Evolutionary conservation across 2,329 filamentous ascomycete genomes (phyloP).

Genomic region (Dryadomyces quercus-mongolicae): DNA sequence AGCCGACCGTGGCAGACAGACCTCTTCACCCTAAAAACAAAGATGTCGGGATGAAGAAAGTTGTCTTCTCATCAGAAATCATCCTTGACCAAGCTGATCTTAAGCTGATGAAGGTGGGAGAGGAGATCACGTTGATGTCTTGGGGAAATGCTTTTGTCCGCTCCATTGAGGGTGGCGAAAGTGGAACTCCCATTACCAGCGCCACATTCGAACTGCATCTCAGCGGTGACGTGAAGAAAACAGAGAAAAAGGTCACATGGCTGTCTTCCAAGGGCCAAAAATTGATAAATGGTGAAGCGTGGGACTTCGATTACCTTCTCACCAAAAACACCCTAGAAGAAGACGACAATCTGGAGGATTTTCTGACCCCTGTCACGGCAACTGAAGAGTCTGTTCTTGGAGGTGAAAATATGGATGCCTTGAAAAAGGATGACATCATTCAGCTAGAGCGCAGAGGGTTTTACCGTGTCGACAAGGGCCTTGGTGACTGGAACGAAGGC

Average conservation of each 20-base stretch:
- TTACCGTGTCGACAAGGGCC: constrained; percentile 67
- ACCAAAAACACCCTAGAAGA: constrained; percentile 91
- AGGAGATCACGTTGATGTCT: constrained; percentile 93
- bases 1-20: constrained; percentile 58
- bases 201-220: constrained; percentile 82
- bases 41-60: constrained; percentile 73
- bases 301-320: constrained; percentile 91
- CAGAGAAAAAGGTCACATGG: constrained; percentile 96
- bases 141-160: constrained; percentile 86
- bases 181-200: constrained; percentile 47
- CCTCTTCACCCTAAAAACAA: constrained; percentile 86
- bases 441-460: constrained; percentile 92
- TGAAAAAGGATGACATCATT: constrained; percentile 84
- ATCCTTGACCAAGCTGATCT: constrained; percentile 81
- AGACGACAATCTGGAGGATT: constrained; percentile 76
- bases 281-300: constrained; percentile 71
- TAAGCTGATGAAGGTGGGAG: constrained; percentile 65
- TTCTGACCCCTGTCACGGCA: constrained; percentile 64
- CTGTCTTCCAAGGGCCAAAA: constrained; percentile 64
- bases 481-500: constrained; percentile 35
- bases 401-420: constrained; percentile 64
- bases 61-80: constrained; percentile 62
- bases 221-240: constrained; percentile 86
- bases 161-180: constrained; percentile 41
- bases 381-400: constrained; percentile 63